A percentile compares a stretch with the other conserved stretches of the same genome.
Evolutionary conservation across 1,284 basidiomycete genomes (phyloP).

Genomic region (Trichosporon faecale): DNA sequence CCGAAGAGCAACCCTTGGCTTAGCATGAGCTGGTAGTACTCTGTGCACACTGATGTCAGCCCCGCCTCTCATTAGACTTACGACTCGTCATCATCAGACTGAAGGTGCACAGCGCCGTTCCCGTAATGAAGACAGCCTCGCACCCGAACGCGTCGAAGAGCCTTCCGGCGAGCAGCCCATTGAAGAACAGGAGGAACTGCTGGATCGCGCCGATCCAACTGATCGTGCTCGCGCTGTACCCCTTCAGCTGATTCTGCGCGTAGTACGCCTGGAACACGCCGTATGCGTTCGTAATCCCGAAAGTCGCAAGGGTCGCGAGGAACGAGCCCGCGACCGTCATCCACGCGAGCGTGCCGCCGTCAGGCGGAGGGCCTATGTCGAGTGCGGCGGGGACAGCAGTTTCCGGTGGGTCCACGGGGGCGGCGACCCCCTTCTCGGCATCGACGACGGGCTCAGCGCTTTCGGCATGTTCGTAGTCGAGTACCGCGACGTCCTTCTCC

Average conservation of each 20-base stretch:
- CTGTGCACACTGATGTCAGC: conserved; percentile 52
- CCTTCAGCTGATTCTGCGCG: conserved; percentile 22
- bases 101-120: conserved; percentile 55
- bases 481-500: not conserved
- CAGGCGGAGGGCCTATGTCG: conserved; percentile 7
- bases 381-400: not conserved
- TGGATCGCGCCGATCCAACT: conserved; percentile 14
- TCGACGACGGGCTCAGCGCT: not conserved
- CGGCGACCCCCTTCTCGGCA: not conserved
- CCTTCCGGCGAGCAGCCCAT: conserved; percentile 7
- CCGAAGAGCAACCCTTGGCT: conserved; percentile 31
- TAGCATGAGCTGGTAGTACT: conserved; percentile 59
- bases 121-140: conserved; percentile 53
- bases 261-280: conserved; percentile 37
- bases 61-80: not conserved
- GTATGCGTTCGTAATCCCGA: conserved; percentile 28
- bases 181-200: conserved; percentile 15
- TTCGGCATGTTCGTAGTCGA: not conserved
- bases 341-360: conserved; percentile 15
- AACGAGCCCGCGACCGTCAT: conserved; percentile 15
- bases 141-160: conserved; percentile 29
- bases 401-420: not conserved
- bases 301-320: conserved; percentile 4
- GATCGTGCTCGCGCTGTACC: conserved; percentile 8
- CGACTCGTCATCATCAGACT: conserved; percentile 36